These are phyloP conservation scores for Candida loeiensis DNA, from an alignment of 805 yeast genomes.

Conservation along the genomic window DNA sequence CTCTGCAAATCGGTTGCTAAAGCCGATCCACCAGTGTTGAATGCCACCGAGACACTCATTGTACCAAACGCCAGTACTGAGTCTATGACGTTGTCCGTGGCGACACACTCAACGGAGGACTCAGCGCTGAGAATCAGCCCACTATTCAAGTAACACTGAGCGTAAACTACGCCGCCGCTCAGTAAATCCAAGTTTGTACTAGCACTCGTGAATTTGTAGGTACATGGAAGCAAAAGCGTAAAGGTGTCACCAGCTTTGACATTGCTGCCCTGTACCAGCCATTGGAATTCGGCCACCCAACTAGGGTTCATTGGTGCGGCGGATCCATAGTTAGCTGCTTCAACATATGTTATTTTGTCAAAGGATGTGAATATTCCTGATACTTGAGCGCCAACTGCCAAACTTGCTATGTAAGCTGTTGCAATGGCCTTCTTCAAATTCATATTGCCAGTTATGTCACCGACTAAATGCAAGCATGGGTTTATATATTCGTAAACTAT, in stretches of 20 bases:
- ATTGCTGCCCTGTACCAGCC: constrained; percentile 17
- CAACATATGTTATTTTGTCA: constrained; percentile 11
- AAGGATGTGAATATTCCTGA: constrained; percentile 18
- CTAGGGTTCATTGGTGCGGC: constrained; percentile 7
- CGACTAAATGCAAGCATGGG: too few species aligned
- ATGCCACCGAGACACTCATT: constrained; percentile 12
- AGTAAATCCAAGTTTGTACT: constrained; percentile 9
- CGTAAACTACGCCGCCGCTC: constrained; percentile 8
- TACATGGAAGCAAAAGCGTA: constrained; percentile 24
- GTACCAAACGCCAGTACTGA: constrained; percentile 17
- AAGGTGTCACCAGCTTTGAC: constrained; percentile 27
- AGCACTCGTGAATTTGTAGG: constrained; percentile 19
- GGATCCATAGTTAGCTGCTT: constrained; percentile 9
- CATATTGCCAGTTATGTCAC: too few species aligned
- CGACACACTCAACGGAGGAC: constrained; percentile 18
- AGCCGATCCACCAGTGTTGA: constrained; percentile 19
- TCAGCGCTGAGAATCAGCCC: constrained; percentile 10
- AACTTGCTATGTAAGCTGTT: neutral
- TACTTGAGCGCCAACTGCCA: constrained; percentile 10
- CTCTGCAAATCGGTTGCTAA: constrained; percentile 9
- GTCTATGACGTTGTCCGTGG: constrained; percentile 11
- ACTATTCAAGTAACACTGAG: constrained; percentile 10
- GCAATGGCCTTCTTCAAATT: neutral
- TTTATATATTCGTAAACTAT: too few species aligned
- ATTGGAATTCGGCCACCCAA: constrained; percentile 20